phyloP scores from a whole-genome alignment of 345 rosid genomes.

The Anastatica hierochuntica region DNA sequence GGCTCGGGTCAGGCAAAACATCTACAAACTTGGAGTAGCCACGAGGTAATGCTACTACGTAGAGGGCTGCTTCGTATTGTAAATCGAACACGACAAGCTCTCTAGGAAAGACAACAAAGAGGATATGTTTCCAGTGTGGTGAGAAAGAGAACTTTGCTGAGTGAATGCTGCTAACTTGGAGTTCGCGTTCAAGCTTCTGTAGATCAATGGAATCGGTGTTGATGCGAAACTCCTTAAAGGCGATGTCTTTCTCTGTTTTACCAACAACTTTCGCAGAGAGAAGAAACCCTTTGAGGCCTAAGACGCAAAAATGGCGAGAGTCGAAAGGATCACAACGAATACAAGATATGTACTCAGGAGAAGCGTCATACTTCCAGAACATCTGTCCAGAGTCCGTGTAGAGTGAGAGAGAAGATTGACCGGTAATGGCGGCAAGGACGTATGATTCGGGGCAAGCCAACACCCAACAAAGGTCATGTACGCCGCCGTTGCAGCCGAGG shows the following conservation, averaged over 20 bases:
- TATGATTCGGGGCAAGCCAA: conserved; percentile 36
- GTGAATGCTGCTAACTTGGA: conserved; percentile 25
- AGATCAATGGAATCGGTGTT: conserved; percentile 49
- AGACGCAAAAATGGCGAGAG: conserved; percentile 56
- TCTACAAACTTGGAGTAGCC: conserved; percentile 67
- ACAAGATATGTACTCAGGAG: conserved; percentile 60
- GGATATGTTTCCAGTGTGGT: conserved; percentile 60
- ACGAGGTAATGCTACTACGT: conserved; percentile 51
- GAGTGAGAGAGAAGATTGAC: conserved; percentile 50
- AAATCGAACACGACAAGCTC: conserved; percentile 78
- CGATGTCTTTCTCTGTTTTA: conserved; percentile 41
- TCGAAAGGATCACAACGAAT: conserved; percentile 71
- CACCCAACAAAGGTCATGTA: conserved; percentile 82
- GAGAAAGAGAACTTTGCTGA: conserved; percentile 57
- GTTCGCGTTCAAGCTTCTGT: conserved; percentile 53
- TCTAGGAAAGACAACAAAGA: conserved; percentile 58
- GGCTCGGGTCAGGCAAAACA: conserved; percentile 62
- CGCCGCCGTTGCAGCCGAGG: conserved; percentile 18
- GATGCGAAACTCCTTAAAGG: conserved; percentile 38
- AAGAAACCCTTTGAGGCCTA: conserved; percentile 59
- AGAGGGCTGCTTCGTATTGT: conserved; percentile 55
- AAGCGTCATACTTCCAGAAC: conserved; percentile 63
- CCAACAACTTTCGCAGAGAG: conserved; percentile 53
- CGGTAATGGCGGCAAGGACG: conserved; percentile 54
- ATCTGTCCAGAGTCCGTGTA: conserved; percentile 36